Conservation (phyloP, 306 rosid species). For the Medicago ruthenica region DNA sequence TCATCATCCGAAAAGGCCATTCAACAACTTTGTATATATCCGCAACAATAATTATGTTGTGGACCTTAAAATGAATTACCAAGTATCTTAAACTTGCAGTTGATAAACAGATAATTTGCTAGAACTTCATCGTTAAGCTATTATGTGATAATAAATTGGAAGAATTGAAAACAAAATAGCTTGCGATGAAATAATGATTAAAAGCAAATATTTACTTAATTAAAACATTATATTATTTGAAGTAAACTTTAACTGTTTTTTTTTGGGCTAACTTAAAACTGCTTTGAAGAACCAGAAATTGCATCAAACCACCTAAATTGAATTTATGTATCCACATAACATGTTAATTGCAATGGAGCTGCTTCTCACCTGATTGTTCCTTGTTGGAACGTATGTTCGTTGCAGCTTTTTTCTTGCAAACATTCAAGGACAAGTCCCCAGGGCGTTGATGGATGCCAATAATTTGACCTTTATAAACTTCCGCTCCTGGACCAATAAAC, state of each 20-base stretch:
- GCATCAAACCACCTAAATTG: neutral
- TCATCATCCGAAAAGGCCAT: slow-evolving; percentile 13
- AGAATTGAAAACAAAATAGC: neutral
- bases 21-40: neutral
- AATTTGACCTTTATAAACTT: slow-evolving; percentile 90
- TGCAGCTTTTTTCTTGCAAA: slow-evolving; percentile 98
- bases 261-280: neutral
- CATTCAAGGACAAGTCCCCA: slow-evolving; percentile 90
- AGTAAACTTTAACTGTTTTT: neutral
- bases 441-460: slow-evolving; percentile 97
- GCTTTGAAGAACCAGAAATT: slow-evolving; percentile 17
- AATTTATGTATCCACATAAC: slow-evolving; percentile 20
- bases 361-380: slow-evolving; percentile 81
- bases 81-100: neutral
- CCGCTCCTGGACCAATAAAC: slow-evolving; percentile 86
- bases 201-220: neutral
- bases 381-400: slow-evolving; percentile 95
- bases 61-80: neutral
- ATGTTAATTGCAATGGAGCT: slow-evolving; percentile 28
- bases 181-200: neutral
- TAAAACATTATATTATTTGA: slow-evolving; percentile 21
- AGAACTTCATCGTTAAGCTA: neutral
- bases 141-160: neutral
- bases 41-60: neutral
- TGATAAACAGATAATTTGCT: slow-evolving; percentile 10